These are phyloP conservation scores for Fusarium albosuccineum DNA, from an alignment of 2,329 filamentous ascomycete species.

Conservation along the genomic window DNA sequence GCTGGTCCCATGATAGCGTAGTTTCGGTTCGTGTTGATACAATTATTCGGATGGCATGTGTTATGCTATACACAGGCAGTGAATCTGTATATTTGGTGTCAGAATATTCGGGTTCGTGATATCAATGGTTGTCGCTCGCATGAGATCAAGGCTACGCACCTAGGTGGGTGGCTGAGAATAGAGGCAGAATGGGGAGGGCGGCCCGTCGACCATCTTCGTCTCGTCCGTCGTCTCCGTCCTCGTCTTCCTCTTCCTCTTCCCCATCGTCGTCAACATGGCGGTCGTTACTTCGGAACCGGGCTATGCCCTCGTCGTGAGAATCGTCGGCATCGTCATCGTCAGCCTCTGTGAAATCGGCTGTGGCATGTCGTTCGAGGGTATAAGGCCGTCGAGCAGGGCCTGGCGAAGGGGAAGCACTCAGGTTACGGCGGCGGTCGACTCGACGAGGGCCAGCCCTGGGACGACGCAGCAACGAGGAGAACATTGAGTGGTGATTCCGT, in stretches of 20 bases:
- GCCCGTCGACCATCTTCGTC: constrained; percentile 60
- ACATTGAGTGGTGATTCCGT: constrained; percentile 48
- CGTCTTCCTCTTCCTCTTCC: constrained; percentile 63
- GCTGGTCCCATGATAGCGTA: constrained; percentile 92
- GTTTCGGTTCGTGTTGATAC: constrained; percentile 90
- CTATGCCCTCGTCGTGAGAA: constrained; percentile 53
- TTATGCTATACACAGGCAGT: constrained; percentile 89
- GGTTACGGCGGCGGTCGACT: constrained; percentile 46
- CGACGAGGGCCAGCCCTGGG: constrained; percentile 52
- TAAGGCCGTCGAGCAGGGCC: constrained; percentile 47
- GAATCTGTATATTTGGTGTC: constrained; percentile 69
- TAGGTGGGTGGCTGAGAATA: constrained; percentile 84
- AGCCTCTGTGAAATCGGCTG: constrained; percentile 74
- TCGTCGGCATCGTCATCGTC: constrained; percentile 66
- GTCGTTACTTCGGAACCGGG: constrained; percentile 40
- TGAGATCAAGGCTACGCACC: constrained; percentile 60
- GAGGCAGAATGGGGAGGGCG: constrained; percentile 69
- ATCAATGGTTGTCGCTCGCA: neutral
- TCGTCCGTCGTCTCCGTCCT: constrained; percentile 51
- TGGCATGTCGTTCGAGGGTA: constrained; percentile 61
- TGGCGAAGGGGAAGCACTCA: constrained; percentile 50
- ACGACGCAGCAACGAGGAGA: constrained; percentile 54
- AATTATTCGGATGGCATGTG: constrained; percentile 88
- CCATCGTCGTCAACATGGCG: constrained; percentile 52
- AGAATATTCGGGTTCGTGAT: constrained; percentile 14